These are phyloP conservation scores for Flagelloscypha sp. DNA, from an alignment of 768 basidiomycete genomes.

Conservation along the genomic window DNA sequence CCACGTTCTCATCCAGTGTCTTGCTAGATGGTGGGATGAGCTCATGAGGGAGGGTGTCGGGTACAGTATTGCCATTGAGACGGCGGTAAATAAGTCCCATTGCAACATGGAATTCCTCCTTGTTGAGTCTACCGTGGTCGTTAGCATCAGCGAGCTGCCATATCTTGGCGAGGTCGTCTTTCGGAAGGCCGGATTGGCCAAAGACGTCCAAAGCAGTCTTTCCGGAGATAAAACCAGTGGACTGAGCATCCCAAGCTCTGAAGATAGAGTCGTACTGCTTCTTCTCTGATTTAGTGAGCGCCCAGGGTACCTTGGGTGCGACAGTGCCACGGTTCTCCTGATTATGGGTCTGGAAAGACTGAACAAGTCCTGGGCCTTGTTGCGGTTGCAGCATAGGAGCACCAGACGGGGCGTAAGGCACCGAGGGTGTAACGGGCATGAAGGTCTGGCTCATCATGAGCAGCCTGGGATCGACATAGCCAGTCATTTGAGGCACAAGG, in stretches of 20 bases:
- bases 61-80: conserved; percentile 92
- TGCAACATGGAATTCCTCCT: conserved; percentile 95
- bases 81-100: conserved; percentile 97
- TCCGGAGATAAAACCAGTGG: conserved; percentile 81
- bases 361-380: conserved; percentile 60
- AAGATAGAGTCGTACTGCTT: conserved; percentile 97
- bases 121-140: conserved; percentile 90
- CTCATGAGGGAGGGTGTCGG: conserved; percentile 79
- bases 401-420: conserved; percentile 52
- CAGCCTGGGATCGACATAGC: conserved; percentile 74
- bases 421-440: conserved; percentile 67
- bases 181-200: conserved; percentile 82
- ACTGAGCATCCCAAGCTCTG: conserved; percentile 84
- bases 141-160: conserved; percentile 92
- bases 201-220: conserved; percentile 85
- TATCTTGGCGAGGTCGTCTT: conserved; percentile 86
- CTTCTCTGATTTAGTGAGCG: conserved; percentile 81
- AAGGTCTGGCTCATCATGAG: conserved; percentile 89
- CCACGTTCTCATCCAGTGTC: conserved; percentile 83
- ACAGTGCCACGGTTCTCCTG: conserved; percentile 60
- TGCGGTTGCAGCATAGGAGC: conserved; percentile 61
- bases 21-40: conserved; percentile 86
- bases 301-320: conserved; percentile 75
- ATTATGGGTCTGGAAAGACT: conserved; percentile 84
- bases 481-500: conserved; percentile 69